These are phyloP conservation scores for Croton laevigatus DNA, from an alignment of 441 rosid species.

Conservation along the genomic window DNA sequence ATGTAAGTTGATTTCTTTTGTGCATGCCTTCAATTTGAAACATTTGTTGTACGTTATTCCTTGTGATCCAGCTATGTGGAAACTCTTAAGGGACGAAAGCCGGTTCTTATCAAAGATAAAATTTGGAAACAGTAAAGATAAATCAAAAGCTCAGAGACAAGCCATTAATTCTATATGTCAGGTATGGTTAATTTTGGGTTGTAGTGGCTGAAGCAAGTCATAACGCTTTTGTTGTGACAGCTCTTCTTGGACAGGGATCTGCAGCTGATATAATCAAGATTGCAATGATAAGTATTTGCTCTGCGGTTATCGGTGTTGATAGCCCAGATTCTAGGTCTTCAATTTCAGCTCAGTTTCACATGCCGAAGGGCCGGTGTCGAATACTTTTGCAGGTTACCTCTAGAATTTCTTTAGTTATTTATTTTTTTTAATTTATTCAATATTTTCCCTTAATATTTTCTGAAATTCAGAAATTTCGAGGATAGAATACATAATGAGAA, in stretches of 20 bases:
- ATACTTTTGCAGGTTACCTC: conserved; percentile 79
- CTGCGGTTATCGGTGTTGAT: conserved; percentile 46
- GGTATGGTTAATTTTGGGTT: conserved; percentile 39
- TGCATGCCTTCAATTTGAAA: background rate
- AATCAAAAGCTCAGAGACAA: conserved; percentile 95
- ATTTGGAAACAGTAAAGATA: conserved; percentile 76
- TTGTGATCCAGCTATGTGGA: conserved; percentile 69
- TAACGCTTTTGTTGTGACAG: conserved; percentile 21
- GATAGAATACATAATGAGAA: background rate
- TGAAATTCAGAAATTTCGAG: background rate
- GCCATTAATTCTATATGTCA: conserved; percentile 98
- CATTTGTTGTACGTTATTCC: conserved; percentile 4
- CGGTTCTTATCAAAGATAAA: conserved; percentile 93
- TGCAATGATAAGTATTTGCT: conserved; percentile 80
- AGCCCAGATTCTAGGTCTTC: conserved; percentile 39
- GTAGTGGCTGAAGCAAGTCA: background rate
- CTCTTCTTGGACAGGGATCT: conserved; percentile 61
- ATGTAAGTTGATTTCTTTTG: background rate
- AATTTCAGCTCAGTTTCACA: conserved; percentile 44
- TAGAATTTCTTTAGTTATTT: conserved; percentile 15
- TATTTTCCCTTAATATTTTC: background rate
- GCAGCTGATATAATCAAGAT: conserved; percentile 98
- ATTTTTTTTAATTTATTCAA: background rate
- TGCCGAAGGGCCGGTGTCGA: conserved; percentile 74
- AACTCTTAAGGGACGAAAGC: conserved; percentile 89